Conservation (phyloP, 140 eudicot genomes). For the Flaveria floridana region DNA sequence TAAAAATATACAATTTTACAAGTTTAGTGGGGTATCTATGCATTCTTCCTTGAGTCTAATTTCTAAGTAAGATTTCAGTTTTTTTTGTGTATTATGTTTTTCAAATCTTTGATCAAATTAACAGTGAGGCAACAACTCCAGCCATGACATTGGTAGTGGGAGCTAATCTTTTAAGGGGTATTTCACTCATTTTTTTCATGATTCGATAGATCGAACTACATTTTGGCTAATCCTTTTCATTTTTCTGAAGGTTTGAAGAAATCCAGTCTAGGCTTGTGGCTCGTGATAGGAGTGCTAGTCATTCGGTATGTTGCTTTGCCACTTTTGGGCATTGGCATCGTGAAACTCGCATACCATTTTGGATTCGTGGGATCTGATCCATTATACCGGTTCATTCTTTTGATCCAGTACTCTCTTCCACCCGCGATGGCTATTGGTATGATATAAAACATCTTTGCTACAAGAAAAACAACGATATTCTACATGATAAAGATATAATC, state of each 20-base stretch:
- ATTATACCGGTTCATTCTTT: conserved; percentile 53
- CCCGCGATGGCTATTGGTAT: conserved; percentile 71
- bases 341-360: conserved; percentile 44
- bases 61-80: too few species aligned
- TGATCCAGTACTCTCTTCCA: conserved; percentile 65
- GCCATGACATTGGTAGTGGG: conserved; percentile 59
- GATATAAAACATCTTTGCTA: background rate
- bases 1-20: too few species aligned
- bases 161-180: conserved; percentile 59
- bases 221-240: background rate
- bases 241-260: conserved; percentile 32
- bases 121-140: conserved; percentile 58
- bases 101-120: conserved; percentile 10
- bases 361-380: conserved; percentile 56
- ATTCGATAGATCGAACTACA: background rate
- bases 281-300: conserved; percentile 47
- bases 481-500: background rate
- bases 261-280: conserved; percentile 41
- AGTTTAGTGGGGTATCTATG: too few species aligned
- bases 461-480: background rate
- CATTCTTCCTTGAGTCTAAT: too few species aligned
- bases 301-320: conserved; percentile 55
- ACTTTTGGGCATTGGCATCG: conserved; percentile 43
- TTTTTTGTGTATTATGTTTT: background rate
- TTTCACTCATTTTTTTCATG: conserved; percentile 1